Percentiles rank a stretch among this genome's conserved stretches.
Conservation (phyloP, 2,329 filamentous ascomycete species). For the Claviceps sp. region DNA sequence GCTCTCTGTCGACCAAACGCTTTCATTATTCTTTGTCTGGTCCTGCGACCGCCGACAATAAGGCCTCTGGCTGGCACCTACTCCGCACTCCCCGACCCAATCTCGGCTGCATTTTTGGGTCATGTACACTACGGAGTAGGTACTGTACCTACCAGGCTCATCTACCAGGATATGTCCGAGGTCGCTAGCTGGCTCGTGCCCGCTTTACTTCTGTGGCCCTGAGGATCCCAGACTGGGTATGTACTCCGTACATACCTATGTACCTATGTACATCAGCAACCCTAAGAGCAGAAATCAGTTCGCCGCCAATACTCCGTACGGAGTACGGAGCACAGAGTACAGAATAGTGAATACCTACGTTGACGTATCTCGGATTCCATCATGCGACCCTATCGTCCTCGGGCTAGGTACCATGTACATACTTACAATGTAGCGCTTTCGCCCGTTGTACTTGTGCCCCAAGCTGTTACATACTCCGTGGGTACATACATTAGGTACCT, state of each 20-base stretch:
- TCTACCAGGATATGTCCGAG: neutral
- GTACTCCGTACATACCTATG: no score
- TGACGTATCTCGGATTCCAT: no score
- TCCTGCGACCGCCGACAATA: neutral
- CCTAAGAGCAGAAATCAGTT: neutral
- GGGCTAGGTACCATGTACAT: no score
- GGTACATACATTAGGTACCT: no score
- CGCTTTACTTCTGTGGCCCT: neutral
- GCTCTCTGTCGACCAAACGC: neutral
- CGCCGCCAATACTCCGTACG: neutral
- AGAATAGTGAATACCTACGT: no score
- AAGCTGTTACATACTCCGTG: no score
- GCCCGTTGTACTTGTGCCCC: no score
- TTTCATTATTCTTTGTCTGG: neutral
- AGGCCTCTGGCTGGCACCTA: neutral
- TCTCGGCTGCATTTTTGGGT: conserved; percentile 3
- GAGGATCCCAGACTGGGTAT: neutral
- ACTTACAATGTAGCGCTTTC: no score
- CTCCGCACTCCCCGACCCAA: neutral
- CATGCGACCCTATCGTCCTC: no score
- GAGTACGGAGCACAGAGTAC: no score
- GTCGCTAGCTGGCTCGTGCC: neutral
- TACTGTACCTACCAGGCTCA: neutral
- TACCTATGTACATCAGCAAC: neutral
- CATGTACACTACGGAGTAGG: no score